Percentiles rank a stretch among this genome's conserved stretches.
These are phyloP conservation scores for Solanum neorickii DNA, from an alignment of 257 asterid species.

Conservation along the genomic window DNA sequence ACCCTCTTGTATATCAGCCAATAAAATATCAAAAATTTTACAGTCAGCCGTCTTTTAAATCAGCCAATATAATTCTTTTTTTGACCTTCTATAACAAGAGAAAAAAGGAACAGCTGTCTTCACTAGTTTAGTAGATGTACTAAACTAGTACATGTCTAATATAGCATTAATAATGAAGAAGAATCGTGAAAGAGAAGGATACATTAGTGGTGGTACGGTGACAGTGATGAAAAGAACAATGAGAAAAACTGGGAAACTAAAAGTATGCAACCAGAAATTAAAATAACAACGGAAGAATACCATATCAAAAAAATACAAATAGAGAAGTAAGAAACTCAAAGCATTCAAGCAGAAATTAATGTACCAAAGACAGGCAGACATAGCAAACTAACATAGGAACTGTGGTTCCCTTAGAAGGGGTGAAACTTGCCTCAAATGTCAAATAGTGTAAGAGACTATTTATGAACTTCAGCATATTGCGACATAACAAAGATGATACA, in stretches of 20 bases:
- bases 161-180: not conserved
- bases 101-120: not conserved
- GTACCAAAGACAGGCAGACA: slow-evolving; percentile 20
- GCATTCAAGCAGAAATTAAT: not conserved
- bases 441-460: slow-evolving; percentile 89
- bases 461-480: slow-evolving; percentile 91
- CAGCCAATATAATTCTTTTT: not conserved
- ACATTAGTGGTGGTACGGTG: not conserved
- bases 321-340: not conserved
- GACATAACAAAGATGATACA: slow-evolving; percentile 89
- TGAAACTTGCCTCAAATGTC: slow-evolving; percentile 76
- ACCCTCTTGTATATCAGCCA: not conserved
- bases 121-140: not conserved
- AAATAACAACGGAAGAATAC: not conserved
- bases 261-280: not conserved
- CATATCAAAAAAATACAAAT: not conserved
- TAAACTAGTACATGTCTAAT: not conserved
- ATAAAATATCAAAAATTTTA: not conserved
- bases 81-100: not conserved
- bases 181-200: not conserved
- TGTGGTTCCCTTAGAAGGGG: slow-evolving; percentile 47
- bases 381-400: slow-evolving; percentile 69
- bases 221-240: not conserved
- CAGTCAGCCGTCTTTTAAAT: not conserved
- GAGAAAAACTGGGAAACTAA: not conserved